Base-by-base conservation (phyloP, 495 filamentous ascomycete genomes). In the Chaetomidium leptoderma region DNA sequence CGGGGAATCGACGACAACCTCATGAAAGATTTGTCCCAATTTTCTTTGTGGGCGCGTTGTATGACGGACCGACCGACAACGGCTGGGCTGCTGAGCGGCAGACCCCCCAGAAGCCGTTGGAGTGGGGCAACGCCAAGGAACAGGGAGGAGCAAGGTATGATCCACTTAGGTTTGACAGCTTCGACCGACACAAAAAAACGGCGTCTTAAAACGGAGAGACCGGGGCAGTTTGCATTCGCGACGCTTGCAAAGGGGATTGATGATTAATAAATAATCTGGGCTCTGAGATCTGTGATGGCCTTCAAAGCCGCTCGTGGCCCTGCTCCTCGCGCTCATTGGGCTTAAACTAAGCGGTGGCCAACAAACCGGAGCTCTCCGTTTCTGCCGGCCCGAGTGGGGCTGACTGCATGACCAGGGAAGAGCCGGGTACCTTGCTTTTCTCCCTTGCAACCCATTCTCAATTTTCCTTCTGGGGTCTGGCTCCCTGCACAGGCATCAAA, bases 381-480 rank as follows among this genome's bases (percentile, higher is more conserved):
- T 32, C 17, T 10, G 2, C 24, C 30, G 7, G 30, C 26, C 14
- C 23, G 6, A 19, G 26, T 27, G 19, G 43, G 43, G 55, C 17
- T n/a, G n/a, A n/a, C n/a, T n/a, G 23, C 13, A 19, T 16, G 24
- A 47, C 49, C 33, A 54, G 23, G 58, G 17, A 26, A 33, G 45
- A 35, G 43, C 43, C 55, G 36, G 55, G 55, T 58, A 59, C 55
- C 60, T 56, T 58, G 60, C 50, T 59, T 55, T 57, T 51, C 21
- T 51, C 40, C 36, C 50, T 51, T 40, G 33, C 44, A 7, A 29
- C 19, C 13, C 21, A 58, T 44, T 33, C 37, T 36, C 35, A 36
- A 36, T 35, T 44, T 33, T 24, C 43, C 37, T 42, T 17, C 55
- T 24, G 3, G 33, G 53, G 19, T 55, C 35, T 11, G 13, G 21